phyloP scores from a whole-genome alignment of 108 stramenopile genomes.

The Cyclotella cryptica region DNA sequence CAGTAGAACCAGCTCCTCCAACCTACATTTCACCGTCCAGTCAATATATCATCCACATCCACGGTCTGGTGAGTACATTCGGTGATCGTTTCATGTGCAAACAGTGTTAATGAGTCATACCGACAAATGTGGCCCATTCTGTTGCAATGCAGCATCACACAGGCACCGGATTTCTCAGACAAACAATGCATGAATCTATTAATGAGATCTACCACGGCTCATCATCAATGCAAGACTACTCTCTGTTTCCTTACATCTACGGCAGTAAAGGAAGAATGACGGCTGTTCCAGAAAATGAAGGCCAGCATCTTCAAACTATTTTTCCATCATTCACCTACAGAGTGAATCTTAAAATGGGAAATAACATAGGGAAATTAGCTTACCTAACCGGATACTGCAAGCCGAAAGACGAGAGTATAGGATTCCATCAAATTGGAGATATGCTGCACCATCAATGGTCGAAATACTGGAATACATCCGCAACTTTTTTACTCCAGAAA shows the following conservation, averaged over 20 bases:
- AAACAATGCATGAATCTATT: conserved; percentile 21
- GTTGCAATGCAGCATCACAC: conserved; percentile 20
- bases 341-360: not conserved
- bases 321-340: conserved; percentile 24
- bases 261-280: not conserved
- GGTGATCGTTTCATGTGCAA: not conserved
- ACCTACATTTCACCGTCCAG: not conserved
- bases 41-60: conserved; percentile 37
- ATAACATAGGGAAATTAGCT: not conserved
- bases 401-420: not conserved
- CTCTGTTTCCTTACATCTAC: not conserved
- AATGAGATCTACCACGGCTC: conserved; percentile 13
- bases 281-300: conserved; percentile 25
- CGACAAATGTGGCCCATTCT: not conserved
- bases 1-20: not conserved
- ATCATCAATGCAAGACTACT: conserved; percentile 24
- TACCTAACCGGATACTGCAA: conserved; percentile 34
- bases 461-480: conserved; percentile 29
- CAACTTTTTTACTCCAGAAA: conserved; percentile 32
- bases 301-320: conserved; percentile 37
- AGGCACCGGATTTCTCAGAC: conserved; percentile 31
- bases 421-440: conserved; percentile 17
- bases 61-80: conserved; percentile 19
- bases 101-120: not conserved
- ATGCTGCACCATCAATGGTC: conserved; percentile 27